Conservation (phyloP, 345 rosid genomes). For the Dipteronia dyeriana region DNA sequence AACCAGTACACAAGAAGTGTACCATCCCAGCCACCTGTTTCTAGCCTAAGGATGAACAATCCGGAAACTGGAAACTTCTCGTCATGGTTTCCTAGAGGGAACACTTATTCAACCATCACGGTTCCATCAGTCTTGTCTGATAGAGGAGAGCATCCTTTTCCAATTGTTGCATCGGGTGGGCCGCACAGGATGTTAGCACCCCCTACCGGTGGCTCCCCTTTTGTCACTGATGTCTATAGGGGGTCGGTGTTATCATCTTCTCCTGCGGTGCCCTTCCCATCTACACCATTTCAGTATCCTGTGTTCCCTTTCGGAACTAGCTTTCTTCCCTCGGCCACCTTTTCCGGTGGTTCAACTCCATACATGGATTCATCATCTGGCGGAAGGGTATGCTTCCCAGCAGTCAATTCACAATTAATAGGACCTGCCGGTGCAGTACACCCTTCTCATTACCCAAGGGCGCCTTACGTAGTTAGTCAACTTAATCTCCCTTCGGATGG, state of each 20-base stretch:
- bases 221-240: constrained; percentile 57
- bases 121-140: constrained; percentile 61
- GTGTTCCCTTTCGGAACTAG: constrained; percentile 58
- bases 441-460: constrained; percentile 55
- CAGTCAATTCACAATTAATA: constrained; percentile 58
- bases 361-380: constrained; percentile 65
- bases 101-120: constrained; percentile 48
- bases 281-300: constrained; percentile 71
- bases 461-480: constrained; percentile 61
- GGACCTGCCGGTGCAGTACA: constrained; percentile 49
- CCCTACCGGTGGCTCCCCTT: constrained; percentile 48
- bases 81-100: constrained; percentile 64
- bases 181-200: constrained; percentile 66
- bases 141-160: constrained; percentile 64
- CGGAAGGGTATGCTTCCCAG: constrained; percentile 59
- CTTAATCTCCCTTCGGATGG: constrained; percentile 49
- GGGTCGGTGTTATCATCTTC: constrained; percentile 73
- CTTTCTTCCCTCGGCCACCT: constrained; percentile 52
- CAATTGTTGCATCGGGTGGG: constrained; percentile 54
- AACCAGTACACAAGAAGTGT: constrained; percentile 44
- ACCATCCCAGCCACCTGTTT: constrained; percentile 49
- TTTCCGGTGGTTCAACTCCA: constrained; percentile 63
- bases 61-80: constrained; percentile 56
- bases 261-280: constrained; percentile 68
- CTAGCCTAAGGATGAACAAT: constrained; percentile 48